phyloP scores from a whole-genome alignment of 106 monocot genomes.

The Platanthera guangdongensis region DNA sequence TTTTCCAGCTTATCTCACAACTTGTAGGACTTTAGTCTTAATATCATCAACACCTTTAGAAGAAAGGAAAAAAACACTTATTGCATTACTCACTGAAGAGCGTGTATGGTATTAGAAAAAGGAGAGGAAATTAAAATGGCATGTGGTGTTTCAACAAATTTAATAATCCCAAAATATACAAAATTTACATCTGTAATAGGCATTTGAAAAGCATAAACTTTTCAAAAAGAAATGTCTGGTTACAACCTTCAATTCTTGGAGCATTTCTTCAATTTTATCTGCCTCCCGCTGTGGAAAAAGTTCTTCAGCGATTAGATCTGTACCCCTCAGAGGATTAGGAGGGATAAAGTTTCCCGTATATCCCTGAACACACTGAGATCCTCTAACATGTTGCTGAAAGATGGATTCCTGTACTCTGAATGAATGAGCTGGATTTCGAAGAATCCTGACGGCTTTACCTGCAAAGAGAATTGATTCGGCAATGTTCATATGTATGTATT shows the following conservation, averaged over 20 bases:
- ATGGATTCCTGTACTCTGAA: constrained; percentile 49
- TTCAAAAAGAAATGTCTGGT: background rate
- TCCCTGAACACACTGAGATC: constrained; percentile 30
- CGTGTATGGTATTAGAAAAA: background rate
- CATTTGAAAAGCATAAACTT: constrained; percentile 1
- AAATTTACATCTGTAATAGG: background rate
- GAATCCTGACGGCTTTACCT: constrained; percentile 92
- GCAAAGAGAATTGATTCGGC: constrained; percentile 97
- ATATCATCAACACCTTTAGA: background rate
- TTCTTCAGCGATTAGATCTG: constrained; percentile 38
- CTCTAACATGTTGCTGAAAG: constrained; percentile 44
- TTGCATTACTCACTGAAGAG: background rate
- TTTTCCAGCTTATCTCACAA: background rate
- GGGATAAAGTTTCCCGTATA: constrained; percentile 25
- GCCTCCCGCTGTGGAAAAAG: constrained; percentile 83
- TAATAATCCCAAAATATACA: constrained; percentile 1
- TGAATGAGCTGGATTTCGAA: constrained; percentile 68
- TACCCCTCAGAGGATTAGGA: constrained; percentile 25
- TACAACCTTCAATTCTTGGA: constrained; percentile 81
- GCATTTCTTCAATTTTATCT: constrained; percentile 86
- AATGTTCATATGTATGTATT: constrained; percentile 79
- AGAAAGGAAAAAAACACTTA: background rate
- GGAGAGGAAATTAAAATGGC: no score
- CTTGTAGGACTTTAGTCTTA: background rate
- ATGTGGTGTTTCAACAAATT: background rate